Conservation (phyloP, 2,329 filamentous ascomycete species). For the Talaromyces sp. region DNA sequence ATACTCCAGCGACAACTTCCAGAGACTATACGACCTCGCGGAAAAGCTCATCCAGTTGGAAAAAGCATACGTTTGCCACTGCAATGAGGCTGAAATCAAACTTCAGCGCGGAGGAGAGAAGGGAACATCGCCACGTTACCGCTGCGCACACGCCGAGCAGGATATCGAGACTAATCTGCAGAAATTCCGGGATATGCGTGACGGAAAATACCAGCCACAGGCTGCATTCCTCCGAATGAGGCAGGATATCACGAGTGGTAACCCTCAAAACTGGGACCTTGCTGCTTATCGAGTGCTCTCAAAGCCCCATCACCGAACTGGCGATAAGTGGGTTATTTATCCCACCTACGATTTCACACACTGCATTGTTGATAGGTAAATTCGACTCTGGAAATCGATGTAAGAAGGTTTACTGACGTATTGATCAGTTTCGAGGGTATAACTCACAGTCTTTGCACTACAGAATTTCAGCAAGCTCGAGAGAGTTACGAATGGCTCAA, state of each 20-base stretch:
- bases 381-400: neutral
- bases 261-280: slow-evolving; percentile 95
- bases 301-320: slow-evolving; percentile 56
- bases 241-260: slow-evolving; percentile 71
- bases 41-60: slow-evolving; percentile 73
- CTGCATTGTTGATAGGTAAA: slow-evolving; percentile 73
- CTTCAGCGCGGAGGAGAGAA: slow-evolving; percentile 70
- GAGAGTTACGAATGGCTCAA: slow-evolving; percentile 83
- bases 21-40: slow-evolving; percentile 78
- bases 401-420: neutral
- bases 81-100: slow-evolving; percentile 73
- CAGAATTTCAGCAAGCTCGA: slow-evolving; percentile 79
- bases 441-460: slow-evolving; percentile 88
- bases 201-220: slow-evolving; percentile 81
- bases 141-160: slow-evolving; percentile 74
- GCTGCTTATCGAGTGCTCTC: slow-evolving; percentile 83
- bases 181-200: slow-evolving; percentile 85
- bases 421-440: slow-evolving; percentile 82
- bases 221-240: slow-evolving; percentile 91
- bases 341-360: slow-evolving; percentile 92
- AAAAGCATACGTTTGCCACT: slow-evolving; percentile 78
- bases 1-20: slow-evolving; percentile 86
- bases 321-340: slow-evolving; percentile 83
- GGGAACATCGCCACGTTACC: slow-evolving; percentile 62
- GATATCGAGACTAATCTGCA: slow-evolving; percentile 68